phyloP scores from a whole-genome alignment of 2,329 filamentous ascomycete species.

The Aspergillus nomiae region DNA sequence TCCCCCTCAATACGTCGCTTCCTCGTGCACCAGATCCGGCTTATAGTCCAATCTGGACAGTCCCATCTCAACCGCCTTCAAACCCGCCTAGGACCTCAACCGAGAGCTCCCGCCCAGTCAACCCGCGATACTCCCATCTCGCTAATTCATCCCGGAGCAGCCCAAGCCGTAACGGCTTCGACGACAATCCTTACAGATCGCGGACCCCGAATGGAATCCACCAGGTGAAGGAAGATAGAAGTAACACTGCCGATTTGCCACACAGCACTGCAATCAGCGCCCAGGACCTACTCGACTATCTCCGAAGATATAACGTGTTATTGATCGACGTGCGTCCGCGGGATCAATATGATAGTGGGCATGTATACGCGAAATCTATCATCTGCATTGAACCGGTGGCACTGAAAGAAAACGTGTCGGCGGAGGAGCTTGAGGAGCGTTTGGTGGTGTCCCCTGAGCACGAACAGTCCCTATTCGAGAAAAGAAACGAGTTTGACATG shows the following conservation, averaged over 20 bases:
- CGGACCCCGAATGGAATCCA: constrained; percentile 46
- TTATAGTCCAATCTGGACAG: constrained; percentile 49
- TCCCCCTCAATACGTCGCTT: constrained; percentile 44
- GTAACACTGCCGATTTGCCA: constrained; percentile 51
- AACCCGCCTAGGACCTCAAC: constrained; percentile 44
- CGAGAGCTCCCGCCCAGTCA: constrained; percentile 42
- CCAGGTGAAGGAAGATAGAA: constrained; percentile 39
- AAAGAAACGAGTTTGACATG: constrained; percentile 75
- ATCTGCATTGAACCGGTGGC: constrained; percentile 89
- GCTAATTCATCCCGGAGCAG: constrained; percentile 35
- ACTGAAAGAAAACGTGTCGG: constrained; percentile 67
- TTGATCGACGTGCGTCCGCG: constrained; percentile 84
- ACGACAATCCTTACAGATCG: constrained; percentile 49
- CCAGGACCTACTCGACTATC: constrained; percentile 69
- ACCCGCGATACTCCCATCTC: constrained; percentile 40
- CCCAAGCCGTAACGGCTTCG: constrained; percentile 34
- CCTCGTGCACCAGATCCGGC: constrained; percentile 52
- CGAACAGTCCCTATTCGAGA: constrained; percentile 74
- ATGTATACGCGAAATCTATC: constrained; percentile 79
- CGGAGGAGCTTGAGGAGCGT: constrained; percentile 60
- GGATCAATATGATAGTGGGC: constrained; percentile 80
- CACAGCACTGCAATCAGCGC: constrained; percentile 66
- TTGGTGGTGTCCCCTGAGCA: constrained; percentile 50
- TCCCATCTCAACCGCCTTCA: constrained; percentile 39
- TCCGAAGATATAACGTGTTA: constrained; percentile 68